Conservation (phyloP, 169 alveolate species). For the Plasmodium billcollinsi region DNA sequence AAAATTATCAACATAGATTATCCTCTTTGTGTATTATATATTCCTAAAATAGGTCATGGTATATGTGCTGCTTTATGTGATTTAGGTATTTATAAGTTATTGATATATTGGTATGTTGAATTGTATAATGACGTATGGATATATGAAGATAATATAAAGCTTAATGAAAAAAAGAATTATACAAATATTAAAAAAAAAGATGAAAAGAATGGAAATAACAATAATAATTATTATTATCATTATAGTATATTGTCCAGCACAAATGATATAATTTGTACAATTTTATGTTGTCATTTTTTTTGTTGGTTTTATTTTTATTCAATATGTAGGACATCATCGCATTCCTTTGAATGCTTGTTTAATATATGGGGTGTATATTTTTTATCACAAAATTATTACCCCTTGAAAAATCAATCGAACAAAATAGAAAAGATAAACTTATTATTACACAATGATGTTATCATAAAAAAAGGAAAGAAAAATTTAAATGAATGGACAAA, state of each 20-base stretch:
- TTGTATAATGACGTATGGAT: not conserved
- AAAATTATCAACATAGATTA: slow-evolving; percentile 57
- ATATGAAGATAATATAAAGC: no score
- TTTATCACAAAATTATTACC: slow-evolving; percentile 63
- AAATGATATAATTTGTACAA: slow-evolving; percentile 1
- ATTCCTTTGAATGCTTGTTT: slow-evolving; percentile 72
- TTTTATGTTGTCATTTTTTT: slow-evolving; percentile 43
- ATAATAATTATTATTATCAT: no score
- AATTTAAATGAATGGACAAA: no score
- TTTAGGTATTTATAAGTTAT: slow-evolving; percentile 73
- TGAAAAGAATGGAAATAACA: not conserved
- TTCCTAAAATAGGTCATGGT: slow-evolving; percentile 81
- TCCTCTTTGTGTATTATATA: slow-evolving; percentile 54
- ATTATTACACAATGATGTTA: no score
- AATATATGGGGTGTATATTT: slow-evolving; percentile 77
- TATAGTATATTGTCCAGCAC: no score
- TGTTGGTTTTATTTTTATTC: slow-evolving; percentile 78
- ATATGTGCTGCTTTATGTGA: slow-evolving; percentile 82
- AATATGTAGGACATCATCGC: slow-evolving; percentile 76
- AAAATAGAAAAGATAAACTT: no score
- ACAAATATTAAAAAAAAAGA: not conserved
- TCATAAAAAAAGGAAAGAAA: no score
- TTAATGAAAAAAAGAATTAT: no score
- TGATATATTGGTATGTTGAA: slow-evolving; percentile 42
- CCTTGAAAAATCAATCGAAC: not conserved